A percentile compares a stretch with the other conserved stretches of the same genome.
Evolutionary conservation across 805 yeast species (phyloP).

Genomic region (Dipodascopsis uninucleata): DNA sequence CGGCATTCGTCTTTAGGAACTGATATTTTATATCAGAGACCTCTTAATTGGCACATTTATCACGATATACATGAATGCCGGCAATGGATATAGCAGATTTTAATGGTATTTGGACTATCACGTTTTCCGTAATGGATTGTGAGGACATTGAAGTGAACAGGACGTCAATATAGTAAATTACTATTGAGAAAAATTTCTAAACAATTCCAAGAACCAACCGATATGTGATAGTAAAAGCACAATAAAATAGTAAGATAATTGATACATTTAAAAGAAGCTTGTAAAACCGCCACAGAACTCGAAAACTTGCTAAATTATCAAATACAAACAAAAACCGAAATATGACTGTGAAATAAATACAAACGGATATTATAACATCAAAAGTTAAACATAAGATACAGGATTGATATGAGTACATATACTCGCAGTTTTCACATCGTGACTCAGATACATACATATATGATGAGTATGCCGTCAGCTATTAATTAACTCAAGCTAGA

Average conservation of each 20-base stretch:
- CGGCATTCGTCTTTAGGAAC: too few species aligned
- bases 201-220: conserved; percentile 6
- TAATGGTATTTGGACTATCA: background rate
- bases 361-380: background rate
- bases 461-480: too few species aligned
- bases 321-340: too few species aligned
- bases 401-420: background rate
- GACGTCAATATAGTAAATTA: background rate
- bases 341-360: too few species aligned
- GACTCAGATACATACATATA: too few species aligned
- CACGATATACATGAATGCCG: background rate
- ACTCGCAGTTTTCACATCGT: background rate
- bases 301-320: too few species aligned
- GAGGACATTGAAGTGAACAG: background rate
- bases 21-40: too few species aligned
- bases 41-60: too few species aligned
- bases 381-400: conserved; percentile 1
- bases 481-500: too few species aligned
- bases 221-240: conserved; percentile 1
- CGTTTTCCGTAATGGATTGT: background rate
- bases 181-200: conserved; percentile 2
- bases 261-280: too few species aligned
- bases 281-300: too few species aligned
- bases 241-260: conserved; percentile 1
- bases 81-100: background rate